Percentiles rank a stretch among this genome's conserved stretches.
Conservation (phyloP, 2,329 filamentous ascomycete genomes). For the Cladobotryum mycophilum region DNA sequence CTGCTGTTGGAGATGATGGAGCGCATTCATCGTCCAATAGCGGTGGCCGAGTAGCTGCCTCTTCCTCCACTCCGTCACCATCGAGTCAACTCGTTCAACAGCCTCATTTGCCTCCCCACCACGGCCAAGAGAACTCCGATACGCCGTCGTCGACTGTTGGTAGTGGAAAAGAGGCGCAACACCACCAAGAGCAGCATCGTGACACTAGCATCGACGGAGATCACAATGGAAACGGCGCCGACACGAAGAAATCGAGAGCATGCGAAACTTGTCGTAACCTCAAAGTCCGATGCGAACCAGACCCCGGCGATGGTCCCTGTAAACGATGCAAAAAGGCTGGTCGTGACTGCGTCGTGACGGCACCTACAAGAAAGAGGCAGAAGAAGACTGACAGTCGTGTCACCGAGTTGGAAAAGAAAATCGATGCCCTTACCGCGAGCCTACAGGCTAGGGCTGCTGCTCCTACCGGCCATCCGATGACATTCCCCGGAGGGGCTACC, state of each 20-base stretch:
- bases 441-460: constrained; percentile 51
- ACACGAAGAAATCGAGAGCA: constrained; percentile 62
- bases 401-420: constrained; percentile 86
- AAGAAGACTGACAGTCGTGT: constrained; percentile 90
- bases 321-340: constrained; percentile 74
- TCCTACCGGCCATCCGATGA: neutral
- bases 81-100: constrained; percentile 8
- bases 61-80: constrained; percentile 15
- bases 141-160: constrained; percentile 13
- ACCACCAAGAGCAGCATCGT: constrained; percentile 14
- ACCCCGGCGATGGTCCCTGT: constrained; percentile 58
- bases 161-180: constrained; percentile 4
- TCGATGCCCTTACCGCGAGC: constrained; percentile 78
- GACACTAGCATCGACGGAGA: constrained; percentile 14
- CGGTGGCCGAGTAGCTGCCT: constrained; percentile 1
- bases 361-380: constrained; percentile 69
- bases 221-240: constrained; percentile 22
- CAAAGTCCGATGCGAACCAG: constrained; percentile 81
- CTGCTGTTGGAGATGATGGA: neutral
- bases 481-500: neutral
- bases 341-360: constrained; percentile 70
- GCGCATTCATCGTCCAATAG: neutral
- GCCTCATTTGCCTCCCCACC: constrained; percentile 1
- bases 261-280: constrained; percentile 71
- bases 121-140: constrained; percentile 19